These are phyloP conservation scores for Sporisorium reilianum DNA, from an alignment of 1,284 basidiomycete genomes.

Conservation along the genomic window DNA sequence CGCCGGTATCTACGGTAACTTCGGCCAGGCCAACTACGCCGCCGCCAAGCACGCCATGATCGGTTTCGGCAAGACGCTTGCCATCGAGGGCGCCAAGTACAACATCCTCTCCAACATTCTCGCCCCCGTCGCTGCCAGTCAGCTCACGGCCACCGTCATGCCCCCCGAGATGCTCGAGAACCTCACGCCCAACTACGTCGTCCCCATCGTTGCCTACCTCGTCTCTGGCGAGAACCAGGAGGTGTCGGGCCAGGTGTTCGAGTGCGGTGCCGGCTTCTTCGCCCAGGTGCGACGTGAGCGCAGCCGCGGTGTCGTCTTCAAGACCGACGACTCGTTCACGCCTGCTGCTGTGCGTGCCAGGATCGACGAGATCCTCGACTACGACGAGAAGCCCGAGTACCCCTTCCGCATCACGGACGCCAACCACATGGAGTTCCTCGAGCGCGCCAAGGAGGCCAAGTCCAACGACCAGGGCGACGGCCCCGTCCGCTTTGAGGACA, in stretches of 20 bases:
- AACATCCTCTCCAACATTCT: constrained; percentile 88
- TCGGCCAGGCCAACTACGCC: constrained; percentile 89
- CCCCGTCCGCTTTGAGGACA: constrained; percentile 83
- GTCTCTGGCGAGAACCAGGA: constrained; percentile 70
- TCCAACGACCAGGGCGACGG: constrained; percentile 79
- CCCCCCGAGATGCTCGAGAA: constrained; percentile 95
- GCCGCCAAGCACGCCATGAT: constrained; percentile 72
- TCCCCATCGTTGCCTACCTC: constrained; percentile 76
- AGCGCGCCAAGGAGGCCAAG: constrained; percentile 77
- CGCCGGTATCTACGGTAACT: constrained; percentile 79
- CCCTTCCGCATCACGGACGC: constrained; percentile 78
- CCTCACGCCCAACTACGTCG: constrained; percentile 92
- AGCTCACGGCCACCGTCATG: constrained; percentile 95
- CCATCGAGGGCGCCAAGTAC: constrained; percentile 87
- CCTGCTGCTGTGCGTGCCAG: constrained; percentile 79
- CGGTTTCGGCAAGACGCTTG: constrained; percentile 87
- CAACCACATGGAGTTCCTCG: constrained; percentile 75
- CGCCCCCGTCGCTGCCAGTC: constrained; percentile 91
- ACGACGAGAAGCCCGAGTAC: constrained; percentile 78
- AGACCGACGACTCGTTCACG: constrained; percentile 89
- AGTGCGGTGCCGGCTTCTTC: constrained; percentile 92
- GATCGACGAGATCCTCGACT: constrained; percentile 80
- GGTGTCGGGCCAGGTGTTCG: constrained; percentile 88
- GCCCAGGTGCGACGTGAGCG: constrained; percentile 95
- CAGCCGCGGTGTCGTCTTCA: constrained; percentile 86